Evolutionary conservation across 257 asterid genomes (phyloP).

Genomic region (Plantago elongata): DNA sequence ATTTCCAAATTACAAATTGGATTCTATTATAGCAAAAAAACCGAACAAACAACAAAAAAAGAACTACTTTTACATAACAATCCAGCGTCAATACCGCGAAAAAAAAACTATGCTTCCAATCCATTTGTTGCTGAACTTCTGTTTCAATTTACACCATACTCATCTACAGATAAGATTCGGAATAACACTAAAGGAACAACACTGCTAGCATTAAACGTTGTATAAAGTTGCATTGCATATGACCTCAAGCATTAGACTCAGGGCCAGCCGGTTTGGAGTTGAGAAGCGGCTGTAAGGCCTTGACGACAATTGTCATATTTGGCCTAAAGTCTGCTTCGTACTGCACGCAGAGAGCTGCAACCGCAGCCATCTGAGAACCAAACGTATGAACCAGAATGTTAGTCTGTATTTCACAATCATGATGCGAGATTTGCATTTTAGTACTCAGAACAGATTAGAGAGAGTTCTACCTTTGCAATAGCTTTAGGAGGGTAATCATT

Average conservation of each 20-base stretch:
- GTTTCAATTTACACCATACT: slow-evolving; percentile 11
- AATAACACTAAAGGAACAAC: slow-evolving; percentile 10
- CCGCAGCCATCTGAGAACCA: slow-evolving; percentile 77
- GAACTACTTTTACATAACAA: slow-evolving; percentile 11
- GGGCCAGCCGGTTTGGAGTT: slow-evolving; percentile 73
- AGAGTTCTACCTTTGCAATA: slow-evolving; percentile 56
- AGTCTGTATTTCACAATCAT: neutral
- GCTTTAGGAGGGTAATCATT: slow-evolving; percentile 80
- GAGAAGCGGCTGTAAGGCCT: slow-evolving; percentile 96
- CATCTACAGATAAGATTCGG: slow-evolving; percentile 7
- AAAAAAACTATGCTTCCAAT: slow-evolving; percentile 17
- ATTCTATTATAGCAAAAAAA: neutral
- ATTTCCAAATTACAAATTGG: slow-evolving; percentile 1
- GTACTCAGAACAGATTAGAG: too few species aligned
- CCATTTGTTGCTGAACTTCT: slow-evolving; percentile 16
- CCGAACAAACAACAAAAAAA: slow-evolving; percentile 12
- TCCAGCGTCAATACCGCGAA: slow-evolving; percentile 14
- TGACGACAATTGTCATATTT: slow-evolving; percentile 87
- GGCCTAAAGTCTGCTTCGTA: slow-evolving; percentile 95
- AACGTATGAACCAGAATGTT: neutral
- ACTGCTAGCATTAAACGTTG: slow-evolving; percentile 13
- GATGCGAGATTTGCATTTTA: too few species aligned
- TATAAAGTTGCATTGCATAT: slow-evolving; percentile 11
- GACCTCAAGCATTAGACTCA: slow-evolving; percentile 33
- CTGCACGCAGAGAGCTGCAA: slow-evolving; percentile 94